Conservation (phyloP, 1,284 basidiomycete species). For the Exobasidium rhododendri region DNA sequence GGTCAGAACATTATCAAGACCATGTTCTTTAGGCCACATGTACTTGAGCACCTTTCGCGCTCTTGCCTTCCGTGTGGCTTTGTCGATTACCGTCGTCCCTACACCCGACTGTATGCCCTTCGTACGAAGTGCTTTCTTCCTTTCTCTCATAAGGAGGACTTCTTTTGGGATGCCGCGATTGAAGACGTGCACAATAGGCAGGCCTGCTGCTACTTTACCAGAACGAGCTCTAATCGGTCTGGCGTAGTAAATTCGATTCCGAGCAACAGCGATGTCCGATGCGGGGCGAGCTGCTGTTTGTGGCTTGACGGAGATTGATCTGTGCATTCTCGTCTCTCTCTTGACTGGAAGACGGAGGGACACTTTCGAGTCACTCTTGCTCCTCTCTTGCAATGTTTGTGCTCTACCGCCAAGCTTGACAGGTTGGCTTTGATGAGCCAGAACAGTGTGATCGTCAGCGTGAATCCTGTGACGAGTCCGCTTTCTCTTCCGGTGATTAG, state of each 20-base stretch:
- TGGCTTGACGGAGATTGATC: slow-evolving; percentile 17
- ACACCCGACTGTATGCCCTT: not conserved
- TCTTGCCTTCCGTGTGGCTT: slow-evolving; percentile 35
- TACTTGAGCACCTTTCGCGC: slow-evolving; percentile 72
- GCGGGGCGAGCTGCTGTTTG: slow-evolving; percentile 17
- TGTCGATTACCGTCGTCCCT: not conserved
- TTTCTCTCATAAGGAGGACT: not conserved
- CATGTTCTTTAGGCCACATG: slow-evolving; percentile 75
- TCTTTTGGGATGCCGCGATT: slow-evolving; percentile 14
- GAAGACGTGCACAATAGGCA: slow-evolving; percentile 62
- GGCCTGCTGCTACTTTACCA: slow-evolving; percentile 61
- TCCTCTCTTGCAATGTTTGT: not conserved
- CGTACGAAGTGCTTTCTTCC: not conserved
- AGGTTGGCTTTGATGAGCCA: not conserved
- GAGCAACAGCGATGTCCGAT: slow-evolving; percentile 62
- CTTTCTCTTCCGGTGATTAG: slow-evolving; percentile 17
- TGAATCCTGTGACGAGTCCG: not conserved
- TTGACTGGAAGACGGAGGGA: slow-evolving; percentile 5
- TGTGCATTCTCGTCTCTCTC: slow-evolving; percentile 12
- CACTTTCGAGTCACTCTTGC: slow-evolving; percentile 4
- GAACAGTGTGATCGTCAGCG: not conserved
- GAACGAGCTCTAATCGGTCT: slow-evolving; percentile 61
- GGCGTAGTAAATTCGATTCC: slow-evolving; percentile 68
- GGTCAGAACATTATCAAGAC: slow-evolving; percentile 64
- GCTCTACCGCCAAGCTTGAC: not conserved